These are phyloP conservation scores for Corylus avellana DNA, from an alignment of 306 rosid species.

Conservation along the genomic window DNA sequence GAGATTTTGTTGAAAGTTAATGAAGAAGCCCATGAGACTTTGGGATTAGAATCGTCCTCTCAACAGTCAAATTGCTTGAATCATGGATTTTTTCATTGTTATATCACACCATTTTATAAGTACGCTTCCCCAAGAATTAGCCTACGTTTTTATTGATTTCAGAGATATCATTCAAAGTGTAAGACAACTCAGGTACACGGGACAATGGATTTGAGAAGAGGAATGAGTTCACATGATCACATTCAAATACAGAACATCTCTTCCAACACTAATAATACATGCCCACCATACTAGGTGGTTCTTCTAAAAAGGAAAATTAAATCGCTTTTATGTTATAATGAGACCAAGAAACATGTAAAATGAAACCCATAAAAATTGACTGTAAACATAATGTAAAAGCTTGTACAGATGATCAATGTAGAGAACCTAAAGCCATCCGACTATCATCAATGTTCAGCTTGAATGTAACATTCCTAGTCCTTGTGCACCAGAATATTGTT, in stretches of 20 bases:
- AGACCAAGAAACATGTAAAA: background rate
- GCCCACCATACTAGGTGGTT: background rate
- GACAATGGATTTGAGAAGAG: too few relatives aligned
- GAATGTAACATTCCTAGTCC: background rate
- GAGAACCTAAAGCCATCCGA: background rate
- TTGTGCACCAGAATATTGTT: background rate
- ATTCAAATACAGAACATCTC: background rate
- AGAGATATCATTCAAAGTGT: too few relatives aligned
- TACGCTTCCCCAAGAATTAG: too few relatives aligned
- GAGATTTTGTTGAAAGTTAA: background rate
- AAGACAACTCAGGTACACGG: too few relatives aligned
- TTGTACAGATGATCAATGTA: background rate
- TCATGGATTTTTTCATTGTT: too few relatives aligned
- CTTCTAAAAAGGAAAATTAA: background rate
- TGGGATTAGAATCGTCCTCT: background rate
- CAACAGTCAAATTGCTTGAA: background rate
- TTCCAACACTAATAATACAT: background rate
- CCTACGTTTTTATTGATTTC: too few relatives aligned
- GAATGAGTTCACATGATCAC: too few relatives aligned
- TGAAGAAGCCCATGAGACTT: background rate
- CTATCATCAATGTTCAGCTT: background rate
- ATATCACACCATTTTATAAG: too few relatives aligned
- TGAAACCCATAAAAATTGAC: background rate
- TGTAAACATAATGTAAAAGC: background rate
- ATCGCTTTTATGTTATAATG: background rate